phyloP scores from a whole-genome alignment of 345 rosid genomes.

The Rhizophora apiculata region DNA sequence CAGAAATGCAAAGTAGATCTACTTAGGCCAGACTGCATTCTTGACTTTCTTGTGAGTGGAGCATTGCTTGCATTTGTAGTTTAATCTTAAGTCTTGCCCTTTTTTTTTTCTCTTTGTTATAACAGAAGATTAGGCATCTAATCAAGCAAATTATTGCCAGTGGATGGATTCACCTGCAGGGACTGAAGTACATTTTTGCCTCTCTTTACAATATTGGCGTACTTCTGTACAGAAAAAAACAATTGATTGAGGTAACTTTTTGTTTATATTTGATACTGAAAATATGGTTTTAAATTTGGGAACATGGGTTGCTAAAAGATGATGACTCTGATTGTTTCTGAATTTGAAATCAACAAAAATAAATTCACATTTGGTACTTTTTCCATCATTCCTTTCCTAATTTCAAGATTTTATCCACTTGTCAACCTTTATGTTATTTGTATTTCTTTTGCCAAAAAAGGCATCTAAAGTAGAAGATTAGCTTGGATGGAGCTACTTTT shows the following conservation, averaged over 20 bases:
- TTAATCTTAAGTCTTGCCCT: slow-evolving; percentile 25
- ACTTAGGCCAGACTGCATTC: slow-evolving; percentile 2
- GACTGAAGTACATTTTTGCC: slow-evolving; percentile 53
- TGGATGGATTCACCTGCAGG: slow-evolving; percentile 61
- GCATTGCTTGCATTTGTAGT: background rate
- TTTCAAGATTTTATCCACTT: too few species aligned
- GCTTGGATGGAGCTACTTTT: too few species aligned
- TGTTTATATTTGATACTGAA: background rate
- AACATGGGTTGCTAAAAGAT: background rate
- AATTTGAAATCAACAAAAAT: too few species aligned
- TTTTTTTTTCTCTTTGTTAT: slow-evolving; percentile 29
- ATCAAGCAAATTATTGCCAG: slow-evolving; percentile 52
- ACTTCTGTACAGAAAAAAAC: slow-evolving; percentile 59
- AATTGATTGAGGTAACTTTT: slow-evolving; percentile 58
- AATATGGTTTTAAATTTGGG: slow-evolving; percentile 5
- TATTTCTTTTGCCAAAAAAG: too few species aligned
- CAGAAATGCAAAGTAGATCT: slow-evolving; percentile 5
- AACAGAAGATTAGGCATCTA: slow-evolving; percentile 51
- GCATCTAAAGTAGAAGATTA: too few species aligned
- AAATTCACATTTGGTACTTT: too few species aligned
- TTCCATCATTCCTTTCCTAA: too few species aligned
- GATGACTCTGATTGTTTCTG: background rate
- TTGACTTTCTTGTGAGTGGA: slow-evolving; percentile 5
- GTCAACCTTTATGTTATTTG: too few species aligned
- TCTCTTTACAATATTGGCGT: slow-evolving; percentile 67